Evolutionary conservation across 495 filamentous ascomycete genomes (phyloP).

Genomic region (Penicillium pancosmium): DNA sequence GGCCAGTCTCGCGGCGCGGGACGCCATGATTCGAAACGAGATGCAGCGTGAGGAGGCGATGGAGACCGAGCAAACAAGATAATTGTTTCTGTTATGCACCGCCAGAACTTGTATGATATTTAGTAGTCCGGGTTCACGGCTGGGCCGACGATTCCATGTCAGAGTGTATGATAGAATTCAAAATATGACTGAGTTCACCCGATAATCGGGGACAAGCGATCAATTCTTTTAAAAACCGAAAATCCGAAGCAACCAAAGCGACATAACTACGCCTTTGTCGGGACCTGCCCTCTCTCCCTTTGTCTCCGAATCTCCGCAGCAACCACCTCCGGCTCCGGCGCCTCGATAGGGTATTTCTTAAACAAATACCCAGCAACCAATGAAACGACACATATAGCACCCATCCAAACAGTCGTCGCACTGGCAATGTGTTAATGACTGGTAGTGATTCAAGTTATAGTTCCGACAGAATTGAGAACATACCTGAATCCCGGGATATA

Average conservation of each 20-base stretch:
- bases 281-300: not conserved
- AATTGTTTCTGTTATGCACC: not conserved
- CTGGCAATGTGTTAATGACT: not conserved
- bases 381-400: not conserved
- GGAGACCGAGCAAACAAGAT: conserved; percentile 37
- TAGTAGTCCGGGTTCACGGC: not conserved
- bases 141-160: not conserved
- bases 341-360: not conserved
- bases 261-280: not conserved
- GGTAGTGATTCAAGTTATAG: too few relatives aligned
- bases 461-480: not conserved
- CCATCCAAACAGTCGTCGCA: not conserved
- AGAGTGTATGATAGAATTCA: not conserved
- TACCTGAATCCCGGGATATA: conserved; percentile 22
- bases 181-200: not conserved
- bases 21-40: conserved; percentile 40
- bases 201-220: not conserved
- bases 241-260: not conserved
- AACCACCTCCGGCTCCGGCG: not conserved
- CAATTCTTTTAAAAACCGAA: too few relatives aligned
- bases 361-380: not conserved
- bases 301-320: not conserved
- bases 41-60: conserved; percentile 52
- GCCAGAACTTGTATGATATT: not conserved
- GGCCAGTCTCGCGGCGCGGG: conserved; percentile 40